phyloP scores from a whole-genome alignment of 805 yeast genomes.

The Blastobotrys chiropterorum region DNA sequence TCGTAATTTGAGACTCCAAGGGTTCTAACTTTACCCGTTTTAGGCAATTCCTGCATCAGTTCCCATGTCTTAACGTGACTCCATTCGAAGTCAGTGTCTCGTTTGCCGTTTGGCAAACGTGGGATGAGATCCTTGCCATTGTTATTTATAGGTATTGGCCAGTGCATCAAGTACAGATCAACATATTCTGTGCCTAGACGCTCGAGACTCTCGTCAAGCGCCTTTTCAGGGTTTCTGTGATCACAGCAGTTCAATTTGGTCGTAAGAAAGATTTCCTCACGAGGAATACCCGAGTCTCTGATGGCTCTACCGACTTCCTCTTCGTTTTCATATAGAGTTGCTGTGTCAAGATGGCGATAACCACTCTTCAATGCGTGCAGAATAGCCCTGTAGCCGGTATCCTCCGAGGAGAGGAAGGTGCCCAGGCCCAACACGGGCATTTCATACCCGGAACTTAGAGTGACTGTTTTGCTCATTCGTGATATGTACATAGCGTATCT shows the following conservation, averaged over 20 bases:
- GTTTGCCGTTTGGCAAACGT: slow-evolving; percentile 32
- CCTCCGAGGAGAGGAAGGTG: slow-evolving; percentile 49
- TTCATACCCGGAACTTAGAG: too few relatives aligned
- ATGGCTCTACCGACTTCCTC: slow-evolving; percentile 53
- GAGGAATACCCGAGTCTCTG: slow-evolving; percentile 33
- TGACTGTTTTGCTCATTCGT: too few relatives aligned
- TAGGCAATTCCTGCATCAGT: slow-evolving; percentile 52
- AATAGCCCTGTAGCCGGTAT: slow-evolving; percentile 45
- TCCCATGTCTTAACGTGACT: slow-evolving; percentile 52
- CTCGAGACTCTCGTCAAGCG: slow-evolving; percentile 44
- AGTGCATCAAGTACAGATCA: slow-evolving; percentile 60
- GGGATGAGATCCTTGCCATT: slow-evolving; percentile 18
- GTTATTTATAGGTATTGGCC: slow-evolving; percentile 43
- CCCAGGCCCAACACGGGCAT: slow-evolving; percentile 72
- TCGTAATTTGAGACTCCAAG: slow-evolving; percentile 72
- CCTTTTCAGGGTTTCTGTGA: slow-evolving; percentile 37
- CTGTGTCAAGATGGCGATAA: slow-evolving; percentile 70
- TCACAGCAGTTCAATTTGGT: slow-evolving; percentile 53
- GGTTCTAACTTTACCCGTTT: slow-evolving; percentile 41
- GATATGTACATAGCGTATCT: too few relatives aligned
- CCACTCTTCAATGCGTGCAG: slow-evolving; percentile 54
- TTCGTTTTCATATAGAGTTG: slow-evolving; percentile 71
- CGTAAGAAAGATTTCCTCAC: slow-evolving; percentile 52
- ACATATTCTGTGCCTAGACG: slow-evolving; percentile 52
- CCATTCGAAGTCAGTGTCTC: slow-evolving; percentile 30